Evolutionary conservation across 1,284 basidiomycete species (phyloP).

Genomic region (Ceratobasidium sp.): DNA sequence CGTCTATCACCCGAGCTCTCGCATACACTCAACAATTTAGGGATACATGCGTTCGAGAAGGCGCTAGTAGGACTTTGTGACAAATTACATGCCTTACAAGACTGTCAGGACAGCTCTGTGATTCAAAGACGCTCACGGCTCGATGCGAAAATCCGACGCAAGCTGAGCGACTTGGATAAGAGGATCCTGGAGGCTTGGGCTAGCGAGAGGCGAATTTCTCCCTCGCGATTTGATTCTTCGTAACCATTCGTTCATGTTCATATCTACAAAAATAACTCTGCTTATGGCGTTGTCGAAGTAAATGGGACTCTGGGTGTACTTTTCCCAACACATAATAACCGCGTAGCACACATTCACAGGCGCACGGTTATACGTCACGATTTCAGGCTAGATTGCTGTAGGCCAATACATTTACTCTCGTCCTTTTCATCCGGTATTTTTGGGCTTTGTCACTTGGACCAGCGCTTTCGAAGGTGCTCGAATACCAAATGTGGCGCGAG

Average conservation of each 20-base stretch:
- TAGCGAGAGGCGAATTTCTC: not conserved
- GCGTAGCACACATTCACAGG: not conserved
- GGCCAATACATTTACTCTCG: too few relatives aligned
- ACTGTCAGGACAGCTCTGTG: conserved; percentile 42
- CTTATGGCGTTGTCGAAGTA: too few relatives aligned
- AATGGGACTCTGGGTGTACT: not conserved
- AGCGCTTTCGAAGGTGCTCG: conserved; percentile 28
- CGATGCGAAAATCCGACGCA: not conserved
- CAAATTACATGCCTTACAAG: not conserved
- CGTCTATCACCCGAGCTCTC: not conserved
- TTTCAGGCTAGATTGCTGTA: not conserved
- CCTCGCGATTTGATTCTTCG: too few relatives aligned
- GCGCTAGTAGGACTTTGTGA: not conserved
- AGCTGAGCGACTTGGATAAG: conserved; percentile 1
- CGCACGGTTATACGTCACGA: too few relatives aligned
- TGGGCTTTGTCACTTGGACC: not conserved
- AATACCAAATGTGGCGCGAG: conserved; percentile 30
- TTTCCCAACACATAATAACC: not conserved
- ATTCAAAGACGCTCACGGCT: conserved; percentile 33
- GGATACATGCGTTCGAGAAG: not conserved
- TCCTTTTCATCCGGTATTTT: not conserved
- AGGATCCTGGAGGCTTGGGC: conserved; percentile 10
- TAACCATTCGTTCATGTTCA: too few relatives aligned
- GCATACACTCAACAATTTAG: not conserved
- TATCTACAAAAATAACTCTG: too few relatives aligned